Evolutionary conservation across 176 grass and related monocot species (phyloP), one percentile per base, ranked within the genome.

Genomic region (Poa annua): DNA sequence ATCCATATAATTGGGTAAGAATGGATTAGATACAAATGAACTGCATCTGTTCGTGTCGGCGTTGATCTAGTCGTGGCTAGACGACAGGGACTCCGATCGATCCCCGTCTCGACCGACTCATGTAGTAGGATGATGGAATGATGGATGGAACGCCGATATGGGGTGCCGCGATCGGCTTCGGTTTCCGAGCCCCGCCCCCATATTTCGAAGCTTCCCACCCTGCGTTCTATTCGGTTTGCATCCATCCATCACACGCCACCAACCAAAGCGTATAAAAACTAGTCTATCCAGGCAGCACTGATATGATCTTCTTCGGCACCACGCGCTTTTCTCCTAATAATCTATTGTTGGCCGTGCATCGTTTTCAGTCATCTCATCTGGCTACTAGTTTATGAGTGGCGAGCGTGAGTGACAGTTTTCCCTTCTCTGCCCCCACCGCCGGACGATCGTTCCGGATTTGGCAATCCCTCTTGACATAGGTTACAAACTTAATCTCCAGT

Each of bases 131-230:
- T 82, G n/a, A 11, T 12, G 32, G 21, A 13, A 16, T 13, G 44
- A n/a, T 29, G n/a, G 11, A 48, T 12, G 11, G 11, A 45, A 48
- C 10, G 15, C 29, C 45, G 66, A 56, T 48, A 79, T 42, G 86
- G 80, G 84, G 20, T 13, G 83, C 32, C 47, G 59, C 44, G 14
- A 33, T 15, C 66, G 16, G 22, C 41, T 4, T 11, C 60, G 13
- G 55, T 61, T 83, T 24, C 19, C 24, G 36, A 82, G 36, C 21
- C 25, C 21, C 7, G 70, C 12, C 19, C n/a, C 48, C 56, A 8
- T 56, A 35, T 57, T 88, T 64, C 52, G 65, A 88, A 83, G 74
- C 80, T 88, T 88, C 80, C 74, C 21, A 32, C 22, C 48, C 64
- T 35, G 1, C 12, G 11, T 45, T 51, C 49, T 24, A 8, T 71